A percentile compares a stretch with the other conserved stretches of the same genome.
Evolutionary conservation across 495 filamentous ascomycete species (phyloP).

Genomic region (Aspergillus coremiiformis): DNA sequence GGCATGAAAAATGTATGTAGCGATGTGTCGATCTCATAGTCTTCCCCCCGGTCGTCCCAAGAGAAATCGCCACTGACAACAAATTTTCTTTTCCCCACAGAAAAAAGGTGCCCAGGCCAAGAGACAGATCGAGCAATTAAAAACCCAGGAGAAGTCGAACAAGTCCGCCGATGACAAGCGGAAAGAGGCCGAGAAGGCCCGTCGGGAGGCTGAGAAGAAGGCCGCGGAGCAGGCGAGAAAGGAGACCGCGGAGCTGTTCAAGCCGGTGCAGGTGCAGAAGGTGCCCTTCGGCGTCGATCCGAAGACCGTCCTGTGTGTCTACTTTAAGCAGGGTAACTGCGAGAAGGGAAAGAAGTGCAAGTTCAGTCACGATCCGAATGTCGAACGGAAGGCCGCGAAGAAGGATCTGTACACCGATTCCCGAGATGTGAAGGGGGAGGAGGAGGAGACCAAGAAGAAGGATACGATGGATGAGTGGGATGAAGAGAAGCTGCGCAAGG

Average conservation of each 20-base stretch:
- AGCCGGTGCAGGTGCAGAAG: conserved; percentile 91
- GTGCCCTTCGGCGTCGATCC: conserved; percentile 96
- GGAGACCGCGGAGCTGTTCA: conserved; percentile 78
- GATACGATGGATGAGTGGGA: conserved; percentile 96
- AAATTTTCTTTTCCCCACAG: conserved; percentile 26
- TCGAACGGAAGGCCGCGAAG: conserved; percentile 89
- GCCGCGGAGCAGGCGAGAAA: conserved; percentile 75
- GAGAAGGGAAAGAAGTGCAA: conserved; percentile 98
- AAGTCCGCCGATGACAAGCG: conserved; percentile 78
- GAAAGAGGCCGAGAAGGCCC: conserved; percentile 83
- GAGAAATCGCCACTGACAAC: conserved; percentile 10
- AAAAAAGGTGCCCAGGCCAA: conserved; percentile 92
- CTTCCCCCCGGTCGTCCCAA: not conserved
- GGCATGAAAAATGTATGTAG: conserved; percentile 90
- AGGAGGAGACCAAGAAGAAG: conserved; percentile 73
- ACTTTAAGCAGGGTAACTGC: conserved; percentile 93
- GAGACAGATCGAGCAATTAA: conserved; percentile 76
- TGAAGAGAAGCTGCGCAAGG: conserved; percentile 86
- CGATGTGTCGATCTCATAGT: not conserved
- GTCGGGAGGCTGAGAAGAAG: conserved; percentile 77
- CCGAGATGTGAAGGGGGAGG: conserved; percentile 57
- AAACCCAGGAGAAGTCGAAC: conserved; percentile 59
- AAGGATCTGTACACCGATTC: conserved; percentile 86
- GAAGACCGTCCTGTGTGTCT: conserved; percentile 94
- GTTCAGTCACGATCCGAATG: conserved; percentile 83